These are phyloP conservation scores for Metschnikowia lochheadii DNA, from an alignment of 805 yeast species.

Conservation along the genomic window DNA sequence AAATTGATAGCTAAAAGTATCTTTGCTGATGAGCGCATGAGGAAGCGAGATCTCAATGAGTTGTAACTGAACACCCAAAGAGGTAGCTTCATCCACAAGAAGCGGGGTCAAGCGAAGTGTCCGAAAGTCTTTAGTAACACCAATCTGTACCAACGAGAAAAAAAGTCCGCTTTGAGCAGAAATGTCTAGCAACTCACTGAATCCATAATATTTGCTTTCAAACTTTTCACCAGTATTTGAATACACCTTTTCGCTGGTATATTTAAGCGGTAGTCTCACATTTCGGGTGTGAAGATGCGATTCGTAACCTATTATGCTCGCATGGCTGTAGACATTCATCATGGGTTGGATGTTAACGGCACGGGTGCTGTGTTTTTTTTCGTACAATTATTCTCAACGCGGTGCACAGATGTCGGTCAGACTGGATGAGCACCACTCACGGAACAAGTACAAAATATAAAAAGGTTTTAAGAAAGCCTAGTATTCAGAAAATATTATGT, in stretches of 20 bases:
- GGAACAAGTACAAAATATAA: background rate
- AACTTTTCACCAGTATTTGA: slow-evolving; percentile 10
- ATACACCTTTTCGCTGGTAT: background rate
- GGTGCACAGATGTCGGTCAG: slow-evolving; percentile 6
- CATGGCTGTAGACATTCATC: slow-evolving; percentile 13
- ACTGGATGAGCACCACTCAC: background rate
- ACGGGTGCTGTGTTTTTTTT: slow-evolving; percentile 3
- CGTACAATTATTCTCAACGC: slow-evolving; percentile 1
- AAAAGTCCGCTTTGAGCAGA: slow-evolving; percentile 14
- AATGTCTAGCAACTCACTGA: slow-evolving; percentile 14
- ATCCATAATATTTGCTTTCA: slow-evolving; percentile 9
- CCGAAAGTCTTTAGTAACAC: slow-evolving; percentile 28
- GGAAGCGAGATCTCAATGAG: slow-evolving; percentile 27
- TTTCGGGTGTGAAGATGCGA: slow-evolving; percentile 15
- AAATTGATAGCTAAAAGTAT: slow-evolving; percentile 11
- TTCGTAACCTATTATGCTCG: slow-evolving; percentile 16
- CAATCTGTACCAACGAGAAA: slow-evolving; percentile 17
- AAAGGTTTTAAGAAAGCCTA: background rate
- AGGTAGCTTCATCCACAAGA: slow-evolving; percentile 25
- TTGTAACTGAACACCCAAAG: slow-evolving; percentile 32
- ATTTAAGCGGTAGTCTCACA: slow-evolving; percentile 17
- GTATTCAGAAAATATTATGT: background rate
- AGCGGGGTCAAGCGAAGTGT: slow-evolving; percentile 40
- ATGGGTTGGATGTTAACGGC: background rate
- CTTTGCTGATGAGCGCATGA: slow-evolving; percentile 17